phyloP scores from a whole-genome alignment of 169 alveolate species.

The Toxoplasma gondii region DNA sequence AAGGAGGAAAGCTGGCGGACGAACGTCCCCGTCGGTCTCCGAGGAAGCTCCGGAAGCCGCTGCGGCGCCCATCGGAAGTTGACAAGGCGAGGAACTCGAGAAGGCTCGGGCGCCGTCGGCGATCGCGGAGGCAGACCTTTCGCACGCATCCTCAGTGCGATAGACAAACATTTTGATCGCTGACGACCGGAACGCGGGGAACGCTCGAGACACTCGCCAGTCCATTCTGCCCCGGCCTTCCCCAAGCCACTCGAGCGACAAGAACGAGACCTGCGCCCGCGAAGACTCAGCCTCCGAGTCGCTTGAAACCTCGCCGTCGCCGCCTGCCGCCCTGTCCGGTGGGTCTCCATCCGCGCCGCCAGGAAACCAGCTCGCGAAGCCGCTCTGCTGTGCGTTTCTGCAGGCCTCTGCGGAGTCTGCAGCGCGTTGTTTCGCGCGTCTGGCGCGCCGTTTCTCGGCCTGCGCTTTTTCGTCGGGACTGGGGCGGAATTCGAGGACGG shows the following conservation, averaged over 20 bases:
- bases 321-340: not conserved
- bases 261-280: not conserved
- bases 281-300: not conserved
- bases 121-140: not conserved
- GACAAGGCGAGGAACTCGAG: not conserved
- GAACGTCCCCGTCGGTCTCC: no score
- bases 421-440: not conserved
- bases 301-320: not conserved
- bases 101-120: not conserved
- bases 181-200: slow-evolving; percentile 2
- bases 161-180: slow-evolving; percentile 16
- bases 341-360: not conserved
- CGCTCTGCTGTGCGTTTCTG: no score
- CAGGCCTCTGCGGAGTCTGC: not conserved
- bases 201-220: not conserved
- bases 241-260: slow-evolving; percentile 15
- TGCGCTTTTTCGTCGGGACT: not conserved
- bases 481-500: slow-evolving; percentile 7
- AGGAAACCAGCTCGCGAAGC: not conserved
- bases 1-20: not conserved
- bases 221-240: not conserved
- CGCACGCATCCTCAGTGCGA: not conserved
- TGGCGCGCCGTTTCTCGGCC: not conserved
- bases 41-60: no score
- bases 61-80: no score